A percentile compares a stretch with the other conserved stretches of the same genome.
These are phyloP conservation scores for Quercus gilva DNA, from an alignment of 306 rosid species.

Conservation along the genomic window DNA sequence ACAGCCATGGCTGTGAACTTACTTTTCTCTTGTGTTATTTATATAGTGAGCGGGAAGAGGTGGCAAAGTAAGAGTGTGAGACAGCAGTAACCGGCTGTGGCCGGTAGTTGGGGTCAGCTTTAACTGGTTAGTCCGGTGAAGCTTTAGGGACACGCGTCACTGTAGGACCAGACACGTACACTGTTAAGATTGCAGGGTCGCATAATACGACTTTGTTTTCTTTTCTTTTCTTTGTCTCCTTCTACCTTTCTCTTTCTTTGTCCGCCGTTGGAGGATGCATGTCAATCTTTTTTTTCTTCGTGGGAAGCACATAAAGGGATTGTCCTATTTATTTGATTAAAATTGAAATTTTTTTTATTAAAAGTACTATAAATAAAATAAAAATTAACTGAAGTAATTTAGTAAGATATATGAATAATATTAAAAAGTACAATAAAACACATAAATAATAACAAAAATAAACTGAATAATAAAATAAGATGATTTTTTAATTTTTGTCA, in stretches of 20 bases:
- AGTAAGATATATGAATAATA: too few species aligned
- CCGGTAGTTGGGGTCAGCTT: not conserved
- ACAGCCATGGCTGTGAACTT: constrained; percentile 17
- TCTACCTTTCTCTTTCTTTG: too few species aligned
- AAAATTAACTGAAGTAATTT: too few species aligned
- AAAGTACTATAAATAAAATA: too few species aligned
- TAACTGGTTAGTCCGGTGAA: constrained; percentile 10
- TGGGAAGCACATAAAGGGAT: too few species aligned
- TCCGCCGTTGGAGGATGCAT: too few species aligned
- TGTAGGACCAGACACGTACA: constrained; percentile 3
- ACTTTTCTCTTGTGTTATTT: not conserved
- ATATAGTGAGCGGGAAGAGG: constrained; percentile 24
- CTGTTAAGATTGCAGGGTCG: not conserved
- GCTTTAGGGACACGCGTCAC: too few species aligned
- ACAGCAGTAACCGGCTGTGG: constrained; percentile 20
- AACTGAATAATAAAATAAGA: too few species aligned
- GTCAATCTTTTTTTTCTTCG: too few species aligned
- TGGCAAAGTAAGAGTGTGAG: not conserved
- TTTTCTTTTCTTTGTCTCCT: constrained; percentile 3
- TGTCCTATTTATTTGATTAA: too few species aligned
- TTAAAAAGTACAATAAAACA: fast-evolving
- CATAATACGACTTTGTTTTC: not conserved
- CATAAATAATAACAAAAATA: fast-evolving
- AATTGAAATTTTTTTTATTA: too few species aligned
- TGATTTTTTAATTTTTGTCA: fast-evolving